phyloP scores from a whole-genome alignment of 139 green algal species.

The Haematococcus lacustris region DNA sequence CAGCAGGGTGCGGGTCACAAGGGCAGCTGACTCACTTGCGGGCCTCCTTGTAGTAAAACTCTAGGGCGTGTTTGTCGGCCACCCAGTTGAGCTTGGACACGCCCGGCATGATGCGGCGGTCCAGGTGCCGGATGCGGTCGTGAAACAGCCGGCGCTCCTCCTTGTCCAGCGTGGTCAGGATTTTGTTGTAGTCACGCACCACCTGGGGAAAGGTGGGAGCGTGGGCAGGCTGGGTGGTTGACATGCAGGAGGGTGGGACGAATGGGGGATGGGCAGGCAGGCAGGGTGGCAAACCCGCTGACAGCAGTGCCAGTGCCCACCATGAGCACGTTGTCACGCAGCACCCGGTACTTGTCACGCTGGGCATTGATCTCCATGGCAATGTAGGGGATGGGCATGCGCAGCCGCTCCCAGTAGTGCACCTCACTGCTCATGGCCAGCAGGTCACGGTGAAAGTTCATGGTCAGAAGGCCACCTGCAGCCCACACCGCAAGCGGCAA shows the following conservation, averaged over 20 bases:
- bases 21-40: constrained; percentile 36
- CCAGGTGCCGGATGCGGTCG: constrained; percentile 77
- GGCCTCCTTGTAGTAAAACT: constrained; percentile 74
- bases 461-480: constrained; percentile 55
- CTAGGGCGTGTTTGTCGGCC: constrained; percentile 53
- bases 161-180: constrained; percentile 57
- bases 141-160: constrained; percentile 76
- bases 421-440: constrained; percentile 64
- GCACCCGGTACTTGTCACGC: constrained; percentile 72
- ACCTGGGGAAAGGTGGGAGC: too few relatives aligned
- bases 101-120: constrained; percentile 78
- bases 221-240: too few relatives aligned
- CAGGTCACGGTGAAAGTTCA: constrained; percentile 78
- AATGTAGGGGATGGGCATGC: constrained; percentile 69
- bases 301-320: constrained; percentile 1
- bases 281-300: not conserved
- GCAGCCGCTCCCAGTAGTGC: constrained; percentile 78
- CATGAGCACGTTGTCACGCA: constrained; percentile 67
- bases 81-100: constrained; percentile 73
- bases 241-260: too few relatives aligned
- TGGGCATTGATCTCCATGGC: constrained; percentile 81
- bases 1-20: too few relatives aligned
- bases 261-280: too few relatives aligned
- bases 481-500: too few relatives aligned
- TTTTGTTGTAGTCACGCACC: constrained; percentile 61